Evolutionary conservation across 371 early-diverging fungal species (phyloP).

Genomic region (Mortierella sp.): DNA sequence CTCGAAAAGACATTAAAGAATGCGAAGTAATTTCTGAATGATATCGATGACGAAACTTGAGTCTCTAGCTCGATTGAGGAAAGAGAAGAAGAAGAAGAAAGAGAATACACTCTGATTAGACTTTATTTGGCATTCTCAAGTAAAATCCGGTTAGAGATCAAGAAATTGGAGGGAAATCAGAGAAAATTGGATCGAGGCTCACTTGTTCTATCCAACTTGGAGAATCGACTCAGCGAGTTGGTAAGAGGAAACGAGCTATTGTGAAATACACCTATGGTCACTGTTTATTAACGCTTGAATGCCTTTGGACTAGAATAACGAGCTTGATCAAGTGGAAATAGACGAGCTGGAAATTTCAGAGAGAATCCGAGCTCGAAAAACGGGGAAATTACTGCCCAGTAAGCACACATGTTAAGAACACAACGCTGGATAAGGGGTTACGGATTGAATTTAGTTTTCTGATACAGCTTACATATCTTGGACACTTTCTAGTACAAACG

Average conservation of each 20-base stretch:
- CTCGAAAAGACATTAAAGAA: slow-evolving; percentile 64
- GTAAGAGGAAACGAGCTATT: slow-evolving; percentile 18
- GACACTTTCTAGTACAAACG: not conserved
- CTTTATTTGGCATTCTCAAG: slow-evolving; percentile 28
- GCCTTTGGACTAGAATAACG: slow-evolving; percentile 38
- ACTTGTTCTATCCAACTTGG: slow-evolving; percentile 34
- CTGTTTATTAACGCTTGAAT: not conserved
- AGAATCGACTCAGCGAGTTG: slow-evolving; percentile 31
- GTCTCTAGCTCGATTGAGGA: not conserved
- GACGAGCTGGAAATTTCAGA: slow-evolving; percentile 65
- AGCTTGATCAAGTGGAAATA: slow-evolving; percentile 55
- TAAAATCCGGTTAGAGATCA: slow-evolving; percentile 57
- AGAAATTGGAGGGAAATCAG: slow-evolving; percentile 57
- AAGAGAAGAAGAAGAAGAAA: too few species aligned
- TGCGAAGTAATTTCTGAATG: slow-evolving; percentile 48
- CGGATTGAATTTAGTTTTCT: too few species aligned
- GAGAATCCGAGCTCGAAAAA: slow-evolving; percentile 53
- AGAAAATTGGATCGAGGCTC: slow-evolving; percentile 40
- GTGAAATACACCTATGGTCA: not conserved
- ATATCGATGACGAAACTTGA: not conserved
- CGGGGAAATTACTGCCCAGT: slow-evolving; percentile 18
- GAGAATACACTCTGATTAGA: not conserved
- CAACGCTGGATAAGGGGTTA: too few species aligned
- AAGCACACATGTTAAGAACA: too few species aligned
- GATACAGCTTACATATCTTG: not conserved